Conservation (phyloP, 192 early-diverging fungal genomes). For the Rhizophagus clarus region DNA sequence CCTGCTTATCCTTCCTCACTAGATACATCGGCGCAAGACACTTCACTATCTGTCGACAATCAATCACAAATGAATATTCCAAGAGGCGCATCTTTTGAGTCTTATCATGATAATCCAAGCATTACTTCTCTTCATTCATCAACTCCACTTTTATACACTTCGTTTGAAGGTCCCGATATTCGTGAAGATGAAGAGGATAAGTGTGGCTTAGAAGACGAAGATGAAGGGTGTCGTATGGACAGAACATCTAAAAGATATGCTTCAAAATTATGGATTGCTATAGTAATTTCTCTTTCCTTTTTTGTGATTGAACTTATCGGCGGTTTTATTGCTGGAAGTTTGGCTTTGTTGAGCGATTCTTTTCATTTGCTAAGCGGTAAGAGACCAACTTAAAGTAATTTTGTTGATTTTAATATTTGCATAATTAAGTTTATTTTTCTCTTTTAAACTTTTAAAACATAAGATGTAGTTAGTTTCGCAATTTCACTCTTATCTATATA, state of each 20-base stretch:
- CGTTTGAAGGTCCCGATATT: conserved; percentile 15
- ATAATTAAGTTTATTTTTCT: neutral
- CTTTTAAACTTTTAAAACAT: conserved; percentile 24
- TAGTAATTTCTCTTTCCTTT: conserved; percentile 58
- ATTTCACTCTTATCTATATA: conserved; percentile 70
- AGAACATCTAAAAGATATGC: neutral
- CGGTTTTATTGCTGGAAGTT: conserved; percentile 60
- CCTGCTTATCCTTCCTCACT: conserved; percentile 25
- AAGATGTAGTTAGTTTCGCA: conserved; percentile 73
- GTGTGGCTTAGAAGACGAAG: conserved; percentile 12
- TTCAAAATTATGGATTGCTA: conserved; percentile 48
- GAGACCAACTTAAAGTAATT: neutral
- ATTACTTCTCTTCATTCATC: neutral
- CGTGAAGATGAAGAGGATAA: neutral
- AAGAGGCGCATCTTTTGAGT: neutral
- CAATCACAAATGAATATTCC: neutral
- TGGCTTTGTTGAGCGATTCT: conserved; percentile 75
- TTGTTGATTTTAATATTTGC: neutral
- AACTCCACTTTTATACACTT: conserved; percentile 17
- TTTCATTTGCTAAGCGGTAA: conserved; percentile 75
- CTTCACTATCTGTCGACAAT: neutral
- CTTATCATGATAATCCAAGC: conserved; percentile 21
- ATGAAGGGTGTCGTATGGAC: neutral
- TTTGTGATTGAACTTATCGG: conserved; percentile 67
- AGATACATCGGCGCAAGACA: neutral